A percentile compares a stretch with the other conserved stretches of the same genome.
Evolutionary conservation across 306 rosid species (phyloP).

Genomic region (Hylodesmum podocarpum): DNA sequence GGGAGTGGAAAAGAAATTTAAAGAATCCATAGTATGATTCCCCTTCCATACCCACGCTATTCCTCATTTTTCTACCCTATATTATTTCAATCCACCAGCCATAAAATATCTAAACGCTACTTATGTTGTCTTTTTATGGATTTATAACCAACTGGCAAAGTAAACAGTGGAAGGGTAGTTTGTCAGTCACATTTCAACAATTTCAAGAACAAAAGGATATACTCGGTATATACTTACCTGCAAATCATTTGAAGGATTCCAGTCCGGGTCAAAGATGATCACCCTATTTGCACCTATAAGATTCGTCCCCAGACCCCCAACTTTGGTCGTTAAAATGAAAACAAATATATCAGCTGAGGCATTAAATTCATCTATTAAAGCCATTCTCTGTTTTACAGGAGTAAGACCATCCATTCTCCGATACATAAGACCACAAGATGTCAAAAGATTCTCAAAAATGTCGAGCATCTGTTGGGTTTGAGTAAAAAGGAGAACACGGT

Average conservation of each 20-base stretch:
- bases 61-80: neutral
- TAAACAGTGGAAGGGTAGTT: constrained; percentile 15
- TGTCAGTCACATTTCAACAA: constrained; percentile 19
- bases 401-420: constrained; percentile 96
- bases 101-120: neutral
- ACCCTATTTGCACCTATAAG: constrained; percentile 96
- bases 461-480: constrained; percentile 98
- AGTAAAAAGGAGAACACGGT: constrained; percentile 88
- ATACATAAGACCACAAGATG: constrained; percentile 58
- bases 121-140: neutral
- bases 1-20: neutral
- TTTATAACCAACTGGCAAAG: constrained; percentile 10
- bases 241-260: constrained; percentile 98
- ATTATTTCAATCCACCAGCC: neutral
- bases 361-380: constrained; percentile 94
- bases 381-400: constrained; percentile 93
- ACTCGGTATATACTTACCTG: constrained; percentile 52
- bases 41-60: neutral
- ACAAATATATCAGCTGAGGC: constrained; percentile 69
- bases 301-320: constrained; percentile 97
- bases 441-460: constrained; percentile 71
- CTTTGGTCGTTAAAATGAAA: constrained; percentile 92
- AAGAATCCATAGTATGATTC: constrained; percentile 3
- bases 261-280: constrained; percentile 91
- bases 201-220: neutral